A percentile compares a stretch with the other conserved stretches of the same genome.
Conservation (phyloP, 2,329 filamentous ascomycete species). For the Cyphellophora attinorum region DNA sequence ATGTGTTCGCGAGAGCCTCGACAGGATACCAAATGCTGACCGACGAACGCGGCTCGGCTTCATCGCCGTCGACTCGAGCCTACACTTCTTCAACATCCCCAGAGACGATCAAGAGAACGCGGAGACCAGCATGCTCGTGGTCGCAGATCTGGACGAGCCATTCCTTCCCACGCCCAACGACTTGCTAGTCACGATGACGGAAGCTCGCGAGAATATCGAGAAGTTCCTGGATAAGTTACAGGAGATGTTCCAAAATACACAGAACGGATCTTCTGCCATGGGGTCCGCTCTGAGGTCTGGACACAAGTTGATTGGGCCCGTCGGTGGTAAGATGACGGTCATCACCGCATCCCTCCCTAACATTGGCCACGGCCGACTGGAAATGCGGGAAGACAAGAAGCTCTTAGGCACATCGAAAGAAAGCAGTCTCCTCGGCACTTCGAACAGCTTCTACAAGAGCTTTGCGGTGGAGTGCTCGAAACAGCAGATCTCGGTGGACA, state of each 20-base stretch:
- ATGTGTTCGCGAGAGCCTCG: constrained; percentile 88
- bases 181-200: constrained; percentile 76
- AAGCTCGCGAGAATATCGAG: constrained; percentile 85
- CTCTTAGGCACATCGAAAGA: constrained; percentile 90
- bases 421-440: constrained; percentile 75
- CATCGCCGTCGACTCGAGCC: constrained; percentile 84
- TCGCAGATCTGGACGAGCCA: constrained; percentile 91
- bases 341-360: constrained; percentile 85
- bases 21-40: constrained; percentile 96
- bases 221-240: constrained; percentile 84
- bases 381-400: constrained; percentile 95
- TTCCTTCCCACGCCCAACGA: constrained; percentile 92
- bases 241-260: constrained; percentile 92
- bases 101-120: constrained; percentile 76
- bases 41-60: constrained; percentile 87
- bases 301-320: constrained; percentile 88
- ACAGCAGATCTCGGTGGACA: constrained; percentile 95
- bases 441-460: constrained; percentile 96
- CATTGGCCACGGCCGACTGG: constrained; percentile 77
- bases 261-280: constrained; percentile 85
- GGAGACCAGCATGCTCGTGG: constrained; percentile 83
- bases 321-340: constrained; percentile 91
- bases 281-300: constrained; percentile 85
- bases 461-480: constrained; percentile 99
- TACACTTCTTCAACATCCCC: constrained; percentile 94